A percentile compares a stretch with the other conserved stretches of the same genome.
Evolutionary conservation across 176 grass and related monocot species (phyloP).

Genomic region (Avena sativa): DNA sequence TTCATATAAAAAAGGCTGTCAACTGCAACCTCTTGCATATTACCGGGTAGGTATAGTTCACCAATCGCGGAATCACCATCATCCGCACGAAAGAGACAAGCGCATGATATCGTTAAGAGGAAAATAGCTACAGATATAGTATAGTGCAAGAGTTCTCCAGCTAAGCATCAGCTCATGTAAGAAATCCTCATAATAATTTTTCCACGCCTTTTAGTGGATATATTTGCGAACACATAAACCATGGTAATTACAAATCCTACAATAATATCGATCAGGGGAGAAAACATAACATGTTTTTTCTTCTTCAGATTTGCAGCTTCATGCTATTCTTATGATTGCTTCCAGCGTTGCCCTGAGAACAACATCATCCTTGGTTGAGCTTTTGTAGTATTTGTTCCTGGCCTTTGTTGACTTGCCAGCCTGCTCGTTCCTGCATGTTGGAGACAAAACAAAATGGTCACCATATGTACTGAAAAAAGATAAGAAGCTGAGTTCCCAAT

Average conservation of each 20-base stretch:
- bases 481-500: background rate
- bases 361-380: slow-evolving; percentile 44
- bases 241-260: background rate
- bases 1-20: too few relatives aligned
- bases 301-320: background rate
- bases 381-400: slow-evolving; percentile 36
- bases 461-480: background rate
- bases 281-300: background rate
- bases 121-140: too few relatives aligned
- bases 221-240: background rate
- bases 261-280: background rate
- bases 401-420: slow-evolving; percentile 57
- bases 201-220: too few relatives aligned
- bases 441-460: background rate
- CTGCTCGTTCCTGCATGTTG: slow-evolving; percentile 53
- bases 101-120: too few relatives aligned
- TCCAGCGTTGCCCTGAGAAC: slow-evolving; percentile 59
- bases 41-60: too few relatives aligned
- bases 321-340: slow-evolving; percentile 30
- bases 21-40: too few relatives aligned
- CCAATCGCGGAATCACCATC: too few relatives aligned
- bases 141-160: too few relatives aligned
- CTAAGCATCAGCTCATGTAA: too few relatives aligned
- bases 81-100: too few relatives aligned
- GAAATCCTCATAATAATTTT: too few relatives aligned